Evolutionary conservation across 257 asterid species (phyloP), one percentile per base, ranked within the genome.

Genomic region (Leonotis leonurus): DNA sequence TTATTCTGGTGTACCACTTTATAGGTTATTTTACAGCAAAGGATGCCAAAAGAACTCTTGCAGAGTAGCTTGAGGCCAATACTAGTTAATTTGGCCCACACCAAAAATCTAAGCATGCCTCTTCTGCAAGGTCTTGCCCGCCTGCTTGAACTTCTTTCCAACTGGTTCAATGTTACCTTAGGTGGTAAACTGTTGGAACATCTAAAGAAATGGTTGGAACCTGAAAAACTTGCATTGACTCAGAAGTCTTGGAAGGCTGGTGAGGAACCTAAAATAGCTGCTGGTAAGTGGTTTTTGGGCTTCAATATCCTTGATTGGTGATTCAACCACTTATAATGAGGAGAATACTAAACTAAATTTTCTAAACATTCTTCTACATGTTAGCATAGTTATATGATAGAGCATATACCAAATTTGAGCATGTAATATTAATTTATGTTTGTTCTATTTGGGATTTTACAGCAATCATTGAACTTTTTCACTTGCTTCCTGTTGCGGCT

Each of bases 201-300:
- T 81, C 97, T 93, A 37, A 89, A 79, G 77, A 93, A 93, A 81
- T 93, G 99, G 99, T 81, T 93, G 83, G 99, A 93, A 75, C 99
- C 99, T 67, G 99, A 93, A 66, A 93, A 93, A 71, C 95, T 93
- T 39, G 97, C 94, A 10, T 86, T 58, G 83, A 78, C 90, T 68
- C 99, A 87, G 81, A 93, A 93, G 80, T 73, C 96, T n/a, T 93
- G 99, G 99, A 93, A 93, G 83, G 89, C 99, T 81, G 99, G 99
- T 25, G 99, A 93, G 82, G 99, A 93, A 71, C 99, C 99, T 49
- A 93, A 93, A 81, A 87, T 93, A 70, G 99, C 99, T 69, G 92
- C 99, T 76, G 99, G 99, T 90, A 73, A 73, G 85, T 81, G 51
- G n/a, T 49, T 52, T 14, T 36, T n/a, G 33, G 56, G 57, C 62